Evolutionary conservation across 805 yeast genomes (phyloP).

Genomic region (Zygosaccharomyces bailii): DNA sequence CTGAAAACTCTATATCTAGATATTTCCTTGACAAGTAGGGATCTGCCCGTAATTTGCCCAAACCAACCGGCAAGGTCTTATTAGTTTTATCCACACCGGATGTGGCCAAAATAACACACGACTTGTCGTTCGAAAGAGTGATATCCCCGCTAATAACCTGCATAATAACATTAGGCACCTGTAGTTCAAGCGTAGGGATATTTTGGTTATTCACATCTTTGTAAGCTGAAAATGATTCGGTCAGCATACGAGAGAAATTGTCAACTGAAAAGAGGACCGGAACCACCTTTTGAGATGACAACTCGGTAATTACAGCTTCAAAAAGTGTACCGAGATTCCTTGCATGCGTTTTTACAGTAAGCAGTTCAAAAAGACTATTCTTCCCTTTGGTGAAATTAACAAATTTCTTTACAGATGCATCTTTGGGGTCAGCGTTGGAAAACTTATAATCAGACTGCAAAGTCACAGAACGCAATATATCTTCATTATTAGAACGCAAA

Average conservation of each 20-base stretch:
- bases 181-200: slow-evolving; percentile 60
- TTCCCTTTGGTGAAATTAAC: slow-evolving; percentile 29
- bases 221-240: slow-evolving; percentile 56
- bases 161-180: slow-evolving; percentile 56
- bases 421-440: slow-evolving; percentile 34
- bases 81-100: slow-evolving; percentile 51
- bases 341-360: slow-evolving; percentile 37
- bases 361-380: slow-evolving; percentile 44
- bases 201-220: slow-evolving; percentile 51
- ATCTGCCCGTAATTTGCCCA: slow-evolving; percentile 50
- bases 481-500: slow-evolving; percentile 43
- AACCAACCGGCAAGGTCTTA: slow-evolving; percentile 57
- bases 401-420: slow-evolving; percentile 28
- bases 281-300: slow-evolving; percentile 45
- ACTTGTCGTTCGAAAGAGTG: slow-evolving; percentile 45
- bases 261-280: slow-evolving; percentile 74
- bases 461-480: slow-evolving; percentile 36
- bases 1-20: slow-evolving; percentile 56
- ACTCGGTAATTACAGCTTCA: slow-evolving; percentile 52
- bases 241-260: slow-evolving; percentile 61
- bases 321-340: slow-evolving; percentile 45
- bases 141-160: slow-evolving; percentile 51
- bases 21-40: slow-evolving; percentile 50
- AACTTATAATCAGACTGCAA: slow-evolving; percentile 37
- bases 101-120: slow-evolving; percentile 64